Evolutionary conservation across 1,139 yeast species (phyloP).

Genomic region (Taphrina sp.): DNA sequence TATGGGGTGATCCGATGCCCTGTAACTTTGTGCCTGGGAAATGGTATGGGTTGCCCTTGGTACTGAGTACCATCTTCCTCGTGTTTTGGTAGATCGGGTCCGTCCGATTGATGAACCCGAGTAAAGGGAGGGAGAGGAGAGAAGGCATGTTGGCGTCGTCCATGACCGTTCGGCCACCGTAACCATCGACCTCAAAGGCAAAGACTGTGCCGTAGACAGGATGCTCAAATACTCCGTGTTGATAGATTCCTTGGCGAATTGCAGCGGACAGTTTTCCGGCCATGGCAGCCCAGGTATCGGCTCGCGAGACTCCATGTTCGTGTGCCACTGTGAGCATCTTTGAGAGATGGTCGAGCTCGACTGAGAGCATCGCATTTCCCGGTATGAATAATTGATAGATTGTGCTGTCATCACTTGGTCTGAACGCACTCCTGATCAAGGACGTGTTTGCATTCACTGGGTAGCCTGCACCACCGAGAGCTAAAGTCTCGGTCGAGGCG

Average conservation of each 20-base stretch:
- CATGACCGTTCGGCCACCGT: conserved; percentile 70
- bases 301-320: neutral
- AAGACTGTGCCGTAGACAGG: conserved; percentile 70
- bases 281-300: conserved; percentile 37
- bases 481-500: conserved; percentile 69
- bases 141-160: conserved; percentile 93
- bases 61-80: conserved; percentile 67
- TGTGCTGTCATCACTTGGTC: conserved; percentile 90
- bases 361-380: conserved; percentile 74
- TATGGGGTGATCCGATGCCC: conserved; percentile 90
- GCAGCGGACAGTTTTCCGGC: conserved; percentile 47
- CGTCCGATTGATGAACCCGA: conserved; percentile 58
- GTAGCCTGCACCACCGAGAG: conserved; percentile 75
- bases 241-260: conserved; percentile 59
- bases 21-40: conserved; percentile 60
- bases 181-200: conserved; percentile 89
- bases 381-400: conserved; percentile 78
- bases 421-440: conserved; percentile 74
- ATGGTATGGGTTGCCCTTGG: conserved; percentile 74
- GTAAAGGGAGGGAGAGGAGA: conserved; percentile 71
- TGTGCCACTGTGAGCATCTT: conserved; percentile 37
- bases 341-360: conserved; percentile 51
- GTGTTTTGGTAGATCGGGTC: conserved; percentile 74
- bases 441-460: conserved; percentile 75
- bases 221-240: conserved; percentile 65